phyloP scores from a whole-genome alignment of 2,329 filamentous ascomycete genomes.

The Fusarium sp. region DNA sequence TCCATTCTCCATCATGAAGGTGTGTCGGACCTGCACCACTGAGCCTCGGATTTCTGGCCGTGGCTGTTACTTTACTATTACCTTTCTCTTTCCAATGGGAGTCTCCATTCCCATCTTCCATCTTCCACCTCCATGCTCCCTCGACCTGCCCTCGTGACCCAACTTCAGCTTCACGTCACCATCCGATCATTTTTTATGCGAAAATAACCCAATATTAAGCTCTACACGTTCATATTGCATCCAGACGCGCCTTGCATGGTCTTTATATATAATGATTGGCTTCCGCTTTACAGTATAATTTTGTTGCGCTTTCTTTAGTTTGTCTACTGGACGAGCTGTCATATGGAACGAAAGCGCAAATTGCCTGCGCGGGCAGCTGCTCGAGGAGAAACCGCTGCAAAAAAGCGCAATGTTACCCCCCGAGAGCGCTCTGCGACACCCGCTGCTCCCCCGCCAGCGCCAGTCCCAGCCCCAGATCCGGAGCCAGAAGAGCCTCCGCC shows the following conservation, averaged over 20 bases:
- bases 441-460: constrained; percentile 51
- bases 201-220: constrained; percentile 1
- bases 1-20: constrained; percentile 37
- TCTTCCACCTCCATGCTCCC: constrained; percentile 30
- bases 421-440: constrained; percentile 64
- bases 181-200: background rate
- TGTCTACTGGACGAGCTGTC: constrained; percentile 24
- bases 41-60: constrained; percentile 38
- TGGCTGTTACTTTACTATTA: constrained; percentile 30
- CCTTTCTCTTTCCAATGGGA: constrained; percentile 34
- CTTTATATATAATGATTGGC: constrained; percentile 49
- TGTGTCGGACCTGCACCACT: constrained; percentile 30
- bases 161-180: constrained; percentile 16
- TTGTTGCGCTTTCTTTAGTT: constrained; percentile 22
- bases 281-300: constrained; percentile 38
- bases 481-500: constrained; percentile 49
- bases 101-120: constrained; percentile 31
- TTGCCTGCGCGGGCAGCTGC: constrained; percentile 71
- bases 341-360: constrained; percentile 75
- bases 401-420: constrained; percentile 68
- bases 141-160: constrained; percentile 15
- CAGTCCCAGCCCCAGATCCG: constrained; percentile 39
- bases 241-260: constrained; percentile 46
- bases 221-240: constrained; percentile 27
- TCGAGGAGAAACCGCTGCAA: constrained; percentile 68